Base-by-base conservation (phyloP, 768 basidiomycete species). In the Termitomyces sp. region DNA sequence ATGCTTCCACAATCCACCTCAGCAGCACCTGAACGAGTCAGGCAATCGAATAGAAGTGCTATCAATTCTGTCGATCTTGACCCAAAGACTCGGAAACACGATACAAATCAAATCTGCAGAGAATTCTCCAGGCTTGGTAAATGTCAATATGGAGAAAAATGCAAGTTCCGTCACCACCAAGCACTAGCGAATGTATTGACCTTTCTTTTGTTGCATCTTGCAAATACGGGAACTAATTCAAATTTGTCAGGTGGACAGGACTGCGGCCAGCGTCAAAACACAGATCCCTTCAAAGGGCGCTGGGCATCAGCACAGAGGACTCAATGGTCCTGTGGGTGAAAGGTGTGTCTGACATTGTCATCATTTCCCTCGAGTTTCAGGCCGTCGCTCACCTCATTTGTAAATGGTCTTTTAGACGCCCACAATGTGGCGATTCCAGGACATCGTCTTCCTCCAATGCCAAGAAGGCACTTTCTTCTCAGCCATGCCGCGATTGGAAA, bases 121-220 rank as follows among this genome's bases (percentile, higher is more conserved):
- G 55, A 43, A 0, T 58, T 58, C 17, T 24, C 26, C 11, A 45
- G 2, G 30, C 8, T 12, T 32, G 53, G 47, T 14, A 44, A 42
- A 43, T 58, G 57, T 45, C 45, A 24, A 1, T 44, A 48, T 24
- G 57, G 53, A 41, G 53, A 54, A 19, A 47, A 40, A 38, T 58
- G 57, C 57, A 58, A 43, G 47, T 54, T 24, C 15, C 28, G 14
- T 24, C 57, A 58, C 40, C 19, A 15, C 12, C 30, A 52, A 46
- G 11, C 32, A 32, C 37, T 44, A 28, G 37, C 54, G n/a, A 46
- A 37, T 47, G 32, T 47, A n/a, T 41, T 19, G 17, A 34, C 21
- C 30, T 24, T 32, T 22, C 4, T 2, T 32, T 47, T 19, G 7
- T 8, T 48, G 30, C 34, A 24, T 48, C 47, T 24, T 24, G 12